phyloP scores from a whole-genome alignment of 164 flowering plant species.

The Paratinospora sagittata region DNA sequence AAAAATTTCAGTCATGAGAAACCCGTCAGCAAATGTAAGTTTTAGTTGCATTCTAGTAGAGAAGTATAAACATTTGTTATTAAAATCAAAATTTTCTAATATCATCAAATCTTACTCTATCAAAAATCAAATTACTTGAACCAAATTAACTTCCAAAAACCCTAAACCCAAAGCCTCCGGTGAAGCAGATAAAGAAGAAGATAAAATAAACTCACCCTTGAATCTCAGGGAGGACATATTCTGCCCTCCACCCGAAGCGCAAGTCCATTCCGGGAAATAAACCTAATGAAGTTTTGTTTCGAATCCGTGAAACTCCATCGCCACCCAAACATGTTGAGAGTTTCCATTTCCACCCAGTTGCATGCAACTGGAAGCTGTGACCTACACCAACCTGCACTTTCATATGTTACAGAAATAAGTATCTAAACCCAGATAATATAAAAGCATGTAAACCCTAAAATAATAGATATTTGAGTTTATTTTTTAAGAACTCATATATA shows the following conservation, averaged over 20 bases:
- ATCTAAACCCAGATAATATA: no score
- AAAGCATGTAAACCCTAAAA: not conserved
- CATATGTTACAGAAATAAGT: not conserved
- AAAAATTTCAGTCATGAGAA: not conserved
- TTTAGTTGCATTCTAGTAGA: not conserved
- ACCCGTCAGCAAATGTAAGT: not conserved
- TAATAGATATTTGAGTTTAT: no score
- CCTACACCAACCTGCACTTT: conserved; percentile 74
- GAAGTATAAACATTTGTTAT: not conserved
- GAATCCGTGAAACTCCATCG: conserved; percentile 77
- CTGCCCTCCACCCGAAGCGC: conserved; percentile 91
- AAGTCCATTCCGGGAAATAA: conserved; percentile 74
- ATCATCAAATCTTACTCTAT: not conserved
- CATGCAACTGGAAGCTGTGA: conserved; percentile 64
- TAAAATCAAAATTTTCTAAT: no score
- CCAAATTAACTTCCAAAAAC: no score
- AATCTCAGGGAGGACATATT: conserved; percentile 84
- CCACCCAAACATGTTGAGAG: conserved; percentile 82
- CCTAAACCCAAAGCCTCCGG: not conserved
- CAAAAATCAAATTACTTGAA: not conserved
- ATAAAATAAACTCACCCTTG: conserved; percentile 52
- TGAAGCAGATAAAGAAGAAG: not conserved
- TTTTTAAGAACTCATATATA: no score
- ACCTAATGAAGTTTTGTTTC: conserved; percentile 71
- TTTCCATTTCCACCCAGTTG: conserved; percentile 97